Percentiles rank a stretch among this genome's conserved stretches.
phyloP scores from a whole-genome alignment of 306 rosid species.

The Quercus glauca region DNA sequence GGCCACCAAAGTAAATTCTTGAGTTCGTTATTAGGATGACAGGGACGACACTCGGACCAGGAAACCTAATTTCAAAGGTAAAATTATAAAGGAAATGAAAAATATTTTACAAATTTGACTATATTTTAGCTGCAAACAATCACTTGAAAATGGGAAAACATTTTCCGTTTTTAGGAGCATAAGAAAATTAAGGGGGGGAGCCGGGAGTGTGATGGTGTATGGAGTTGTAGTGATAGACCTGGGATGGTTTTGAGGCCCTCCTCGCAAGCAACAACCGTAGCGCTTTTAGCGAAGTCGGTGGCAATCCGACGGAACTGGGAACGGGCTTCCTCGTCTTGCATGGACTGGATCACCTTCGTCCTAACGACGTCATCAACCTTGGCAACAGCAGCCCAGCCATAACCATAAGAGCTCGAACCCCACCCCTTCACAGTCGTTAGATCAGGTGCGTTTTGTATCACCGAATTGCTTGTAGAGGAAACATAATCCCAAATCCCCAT shows the following conservation, averaged over 20 bases:
- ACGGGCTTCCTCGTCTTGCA: background rate
- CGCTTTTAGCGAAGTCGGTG: background rate
- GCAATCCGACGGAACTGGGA: background rate
- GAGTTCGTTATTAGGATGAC: too few relatives aligned
- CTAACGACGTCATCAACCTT: background rate
- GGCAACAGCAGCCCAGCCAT: background rate
- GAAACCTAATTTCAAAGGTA: too few relatives aligned
- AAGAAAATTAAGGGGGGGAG: background rate
- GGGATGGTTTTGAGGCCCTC: constrained; percentile 14
- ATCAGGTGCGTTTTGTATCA: constrained; percentile 7
- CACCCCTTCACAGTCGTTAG: background rate
- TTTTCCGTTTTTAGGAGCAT: background rate
- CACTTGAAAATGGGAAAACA: background rate
- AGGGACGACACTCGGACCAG: too few relatives aligned
- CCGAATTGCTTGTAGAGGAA: background rate
- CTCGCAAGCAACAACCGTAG: background rate
- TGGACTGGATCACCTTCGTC: background rate
- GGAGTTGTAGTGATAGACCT: background rate
- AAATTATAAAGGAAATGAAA: too few relatives aligned
- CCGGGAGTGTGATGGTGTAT: background rate
- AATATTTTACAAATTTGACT: too few relatives aligned
- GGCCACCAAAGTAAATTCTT: too few relatives aligned
- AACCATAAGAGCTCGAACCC: background rate
- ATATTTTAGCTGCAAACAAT: too few relatives aligned
- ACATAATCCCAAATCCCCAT: background rate